Percentiles rank a stretch among this genome's conserved stretches.
These are phyloP conservation scores for Uronychia setigera DNA, from an alignment of 73 alveolate genomes.

Conservation along the genomic window DNA sequence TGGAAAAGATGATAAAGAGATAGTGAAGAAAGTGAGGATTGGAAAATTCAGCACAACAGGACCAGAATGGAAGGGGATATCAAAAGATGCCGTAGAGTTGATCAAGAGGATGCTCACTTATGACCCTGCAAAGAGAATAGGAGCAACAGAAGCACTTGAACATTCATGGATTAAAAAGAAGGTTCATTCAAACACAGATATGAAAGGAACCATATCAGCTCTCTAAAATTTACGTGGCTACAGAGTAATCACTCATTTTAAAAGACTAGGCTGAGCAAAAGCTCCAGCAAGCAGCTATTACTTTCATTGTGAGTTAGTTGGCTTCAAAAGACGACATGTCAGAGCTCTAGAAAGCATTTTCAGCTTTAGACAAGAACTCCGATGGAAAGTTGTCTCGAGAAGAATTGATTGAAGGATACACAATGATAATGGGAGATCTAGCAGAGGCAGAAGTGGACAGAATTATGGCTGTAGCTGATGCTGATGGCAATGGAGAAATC, in stretches of 20 bases:
- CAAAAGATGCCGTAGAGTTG: slow-evolving; percentile 57
- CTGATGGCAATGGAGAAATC: slow-evolving; percentile 64
- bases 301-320: slow-evolving; percentile 57
- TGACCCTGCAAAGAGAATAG: slow-evolving; percentile 49
- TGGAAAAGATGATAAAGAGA: slow-evolving; percentile 83
- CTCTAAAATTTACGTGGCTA: slow-evolving; percentile 31
- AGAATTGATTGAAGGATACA: slow-evolving; percentile 76
- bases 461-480: slow-evolving; percentile 59
- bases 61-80: slow-evolving; percentile 55
- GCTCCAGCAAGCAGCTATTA: slow-evolving; percentile 66
- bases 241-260: slow-evolving; percentile 3
- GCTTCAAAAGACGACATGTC: slow-evolving; percentile 81
- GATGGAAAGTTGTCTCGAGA: slow-evolving; percentile 82
- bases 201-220: slow-evolving; percentile 28
- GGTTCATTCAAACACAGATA: slow-evolving; percentile 17
- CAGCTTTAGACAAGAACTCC: slow-evolving; percentile 62
- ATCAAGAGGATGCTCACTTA: slow-evolving; percentile 44
- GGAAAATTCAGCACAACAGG: slow-evolving; percentile 34
- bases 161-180: slow-evolving; percentile 56
- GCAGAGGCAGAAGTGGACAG: slow-evolving; percentile 64
- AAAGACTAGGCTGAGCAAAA: slow-evolving; percentile 30
- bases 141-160: slow-evolving; percentile 56
- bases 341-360: slow-evolving; percentile 78
- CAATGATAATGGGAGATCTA: slow-evolving; percentile 49
- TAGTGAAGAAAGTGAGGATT: slow-evolving; percentile 52